Conservation (phyloP, 1,284 basidiomycete species). For the Rhodotorula sp. region DNA sequence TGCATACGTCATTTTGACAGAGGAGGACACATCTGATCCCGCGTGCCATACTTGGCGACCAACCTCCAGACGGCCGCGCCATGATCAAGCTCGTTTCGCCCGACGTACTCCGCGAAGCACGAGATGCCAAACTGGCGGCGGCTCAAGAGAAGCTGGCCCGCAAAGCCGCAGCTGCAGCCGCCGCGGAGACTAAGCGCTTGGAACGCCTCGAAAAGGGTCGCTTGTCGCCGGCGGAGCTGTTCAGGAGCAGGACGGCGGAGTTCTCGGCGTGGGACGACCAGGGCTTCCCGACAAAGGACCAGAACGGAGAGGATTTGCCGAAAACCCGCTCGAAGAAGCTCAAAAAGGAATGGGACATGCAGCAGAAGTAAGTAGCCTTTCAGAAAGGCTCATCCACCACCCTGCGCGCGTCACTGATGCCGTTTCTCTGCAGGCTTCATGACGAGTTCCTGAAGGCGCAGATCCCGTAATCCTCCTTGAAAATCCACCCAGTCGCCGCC, state of each 20-base stretch:
- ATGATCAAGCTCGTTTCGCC: conserved; percentile 90
- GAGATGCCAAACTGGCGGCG: conserved; percentile 79
- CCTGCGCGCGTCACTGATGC: neutral
- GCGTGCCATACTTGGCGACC: no score
- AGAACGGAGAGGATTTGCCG: conserved; percentile 77
- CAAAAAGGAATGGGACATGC: conserved; percentile 72
- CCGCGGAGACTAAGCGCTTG: conserved; percentile 68
- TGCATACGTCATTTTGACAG: neutral
- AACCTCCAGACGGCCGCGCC: conserved; percentile 74
- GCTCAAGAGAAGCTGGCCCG: conserved; percentile 75
- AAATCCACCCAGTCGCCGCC: no score
- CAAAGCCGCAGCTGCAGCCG: conserved; percentile 71
- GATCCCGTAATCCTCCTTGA: neutral
- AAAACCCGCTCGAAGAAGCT: conserved; percentile 80
- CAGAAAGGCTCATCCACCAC: neutral
- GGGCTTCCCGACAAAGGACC: conserved; percentile 81
- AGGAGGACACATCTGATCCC: neutral
- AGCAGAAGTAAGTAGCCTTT: conserved; percentile 59
- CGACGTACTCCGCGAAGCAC: conserved; percentile 73
- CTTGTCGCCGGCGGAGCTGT: conserved; percentile 71
- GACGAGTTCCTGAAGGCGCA: conserved; percentile 37
- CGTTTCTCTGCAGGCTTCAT: conserved; percentile 22
- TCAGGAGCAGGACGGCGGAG: conserved; percentile 57
- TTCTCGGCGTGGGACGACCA: conserved; percentile 82
- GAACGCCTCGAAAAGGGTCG: conserved; percentile 83